Evolutionary conservation across 2,329 filamentous ascomycete genomes (phyloP), one percentile per base, ranked within the genome.

Genomic region (Sclerotiophoma versabilis): DNA sequence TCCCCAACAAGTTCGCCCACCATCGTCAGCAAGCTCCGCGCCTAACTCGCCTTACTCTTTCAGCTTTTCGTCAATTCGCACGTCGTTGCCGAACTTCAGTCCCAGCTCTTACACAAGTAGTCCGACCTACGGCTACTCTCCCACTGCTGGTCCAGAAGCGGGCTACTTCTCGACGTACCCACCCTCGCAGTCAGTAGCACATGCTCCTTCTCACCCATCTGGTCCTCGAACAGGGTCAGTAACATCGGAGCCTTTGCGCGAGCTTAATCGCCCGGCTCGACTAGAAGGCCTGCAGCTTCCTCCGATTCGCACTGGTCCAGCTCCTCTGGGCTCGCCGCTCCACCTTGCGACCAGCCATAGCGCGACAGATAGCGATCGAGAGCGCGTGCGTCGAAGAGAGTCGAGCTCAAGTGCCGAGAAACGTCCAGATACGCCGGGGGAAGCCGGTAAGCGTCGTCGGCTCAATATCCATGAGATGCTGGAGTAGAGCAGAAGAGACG

Each of bases 391-490:
- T 58, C 66, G 57, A 29, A 64, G 63, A 34, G 65, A 68, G n/a
- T 72, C 70, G 3, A 66, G 64, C n/a, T 57, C 61, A 15, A 69
- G 61, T 23, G 56, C 58, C 7, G 65, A 68, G 6, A 58, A 66
- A 30, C 63, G 62, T 33, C 63, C 68, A 29, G 71, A 72, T 27
- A 71, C 71, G 23, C 69, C 71, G 9, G 69, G 72, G 12, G 70
- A 73, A 26, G 63, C 57, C 4, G 65, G 67, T 19, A 75, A 75
- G 61, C 63, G 73, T 50, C 55, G 73, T 37, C 65, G 72, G 29
- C 49, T 75, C 45, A 74, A 75, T 48, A 75, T 75, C 33, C 67
- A 68, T 26, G 72, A 75, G 57, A 66, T 75, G 39, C 58, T 75
- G 29, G 69, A 72, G 58, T 75, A 64, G 62, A 56, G 30, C 9